Base-by-base conservation (phyloP, 768 basidiomycete species). In the Tylopilus subfusipes region DNA sequence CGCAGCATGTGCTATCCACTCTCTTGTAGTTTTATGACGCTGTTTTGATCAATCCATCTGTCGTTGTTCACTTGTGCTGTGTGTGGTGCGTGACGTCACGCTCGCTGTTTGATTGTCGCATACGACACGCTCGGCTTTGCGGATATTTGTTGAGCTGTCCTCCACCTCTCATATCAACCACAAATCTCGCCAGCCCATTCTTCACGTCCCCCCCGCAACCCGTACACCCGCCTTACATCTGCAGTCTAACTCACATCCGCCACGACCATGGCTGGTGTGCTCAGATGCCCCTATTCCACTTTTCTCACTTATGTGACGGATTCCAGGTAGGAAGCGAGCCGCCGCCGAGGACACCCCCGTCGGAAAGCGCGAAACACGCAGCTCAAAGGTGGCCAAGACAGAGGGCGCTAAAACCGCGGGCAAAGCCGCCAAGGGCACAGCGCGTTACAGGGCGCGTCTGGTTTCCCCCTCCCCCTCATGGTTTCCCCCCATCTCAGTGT, bases 301-400 rank as follows among this genome's bases (percentile, higher is more conserved):
- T 11, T 40, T 7, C 39, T 42, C 53, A 22, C 52, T 56, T 7
- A 61, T 39, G 16, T 36, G 33, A 24, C 7, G 3, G 5, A 48
- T 30, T 22, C 12, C 55, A 73, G 76, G 76, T 60, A 76, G 71
- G 44, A 83, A 83, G 65, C 75, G 82, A 48, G 59, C 74, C 50
- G 73, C 79, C 29, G 71, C 74, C 8, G 77, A 73, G 8, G 64
- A 65, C 21, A 55, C 61, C 21, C 19, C 54, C 40, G 53, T 67
- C 10, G 69, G 52, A 47, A 70, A 65, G 52, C 69, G 69, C 42
- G 71, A 68, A 55, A 73, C 80, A 19, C 76, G 80, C 55, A 73
- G 78, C 39, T 71, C 79, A 38, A 84, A 83, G 66, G 72, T 71
- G 1, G 72, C 80, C 8, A 86, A 79, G 68, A 80, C 76, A 22